Conservation (phyloP, 2,329 filamentous ascomycete genomes). For the Penicillium sp. region DNA sequence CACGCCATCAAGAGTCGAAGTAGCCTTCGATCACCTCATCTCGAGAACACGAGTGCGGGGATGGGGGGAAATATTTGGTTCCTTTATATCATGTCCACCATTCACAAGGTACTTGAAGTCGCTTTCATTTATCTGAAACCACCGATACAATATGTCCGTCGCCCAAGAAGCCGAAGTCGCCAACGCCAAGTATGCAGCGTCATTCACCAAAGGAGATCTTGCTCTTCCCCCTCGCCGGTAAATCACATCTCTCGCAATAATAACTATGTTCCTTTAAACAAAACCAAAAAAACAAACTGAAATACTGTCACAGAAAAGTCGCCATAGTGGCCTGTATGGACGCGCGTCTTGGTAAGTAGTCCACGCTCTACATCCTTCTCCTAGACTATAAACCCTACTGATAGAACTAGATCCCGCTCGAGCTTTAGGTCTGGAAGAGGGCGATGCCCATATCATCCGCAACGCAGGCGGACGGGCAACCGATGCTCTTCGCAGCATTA, state of each 20-base stretch:
- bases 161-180: constrained; percentile 53
- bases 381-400: neutral
- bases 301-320: constrained; percentile 13
- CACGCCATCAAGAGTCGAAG: constrained; percentile 11
- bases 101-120: constrained; percentile 3
- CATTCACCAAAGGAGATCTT: constrained; percentile 65
- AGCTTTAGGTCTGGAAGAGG: constrained; percentile 68
- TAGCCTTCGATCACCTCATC: constrained; percentile 15
- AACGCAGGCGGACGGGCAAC: constrained; percentile 67
- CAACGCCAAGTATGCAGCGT: constrained; percentile 57
- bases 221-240: constrained; percentile 65
- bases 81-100: constrained; percentile 6
- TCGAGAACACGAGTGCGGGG: constrained; percentile 13
- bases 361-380: neutral
- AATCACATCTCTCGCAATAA: neutral
- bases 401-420: constrained; percentile 57
- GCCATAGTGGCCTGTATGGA: constrained; percentile 77
- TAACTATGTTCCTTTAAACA: too few species aligned
- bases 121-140: neutral
- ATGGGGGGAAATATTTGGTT: neutral
- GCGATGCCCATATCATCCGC: constrained; percentile 75
- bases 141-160: constrained; percentile 23
- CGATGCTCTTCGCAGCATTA: constrained; percentile 69
- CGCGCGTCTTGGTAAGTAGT: constrained; percentile 51
- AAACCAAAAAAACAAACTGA: neutral